These are phyloP conservation scores for Ophiostoma ips DNA, from an alignment of 2,329 filamentous ascomycete genomes.

Conservation along the genomic window DNA sequence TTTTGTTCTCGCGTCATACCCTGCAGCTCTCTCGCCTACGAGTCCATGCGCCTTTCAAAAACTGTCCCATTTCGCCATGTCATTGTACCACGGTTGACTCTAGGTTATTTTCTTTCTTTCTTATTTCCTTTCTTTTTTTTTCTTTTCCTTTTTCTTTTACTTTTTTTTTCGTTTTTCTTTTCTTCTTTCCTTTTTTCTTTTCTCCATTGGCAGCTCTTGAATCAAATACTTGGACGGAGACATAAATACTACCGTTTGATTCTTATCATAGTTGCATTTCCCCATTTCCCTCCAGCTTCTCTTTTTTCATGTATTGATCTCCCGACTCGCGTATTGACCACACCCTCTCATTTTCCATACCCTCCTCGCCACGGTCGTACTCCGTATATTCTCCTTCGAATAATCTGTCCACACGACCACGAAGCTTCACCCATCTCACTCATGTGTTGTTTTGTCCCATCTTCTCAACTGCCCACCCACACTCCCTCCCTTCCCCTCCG, in stretches of 20 bases:
- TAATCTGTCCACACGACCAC: too few species aligned
- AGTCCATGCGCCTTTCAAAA: not conserved
- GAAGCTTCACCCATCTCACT: too few species aligned
- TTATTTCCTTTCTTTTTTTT: not conserved
- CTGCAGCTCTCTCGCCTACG: slow-evolving; percentile 2
- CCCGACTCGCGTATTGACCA: too few species aligned
- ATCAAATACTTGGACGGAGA: too few species aligned
- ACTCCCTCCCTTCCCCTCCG: not conserved
- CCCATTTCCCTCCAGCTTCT: too few species aligned
- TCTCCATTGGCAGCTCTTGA: too few species aligned
- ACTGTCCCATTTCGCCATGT: not conserved
- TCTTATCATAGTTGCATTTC: too few species aligned
- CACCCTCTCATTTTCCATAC: not conserved
- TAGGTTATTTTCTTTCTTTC: not conserved
- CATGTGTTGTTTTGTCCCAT: not conserved
- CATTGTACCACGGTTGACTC: not conserved
- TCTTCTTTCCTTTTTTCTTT: not conserved
- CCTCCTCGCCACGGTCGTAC: not conserved
- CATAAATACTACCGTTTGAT: too few species aligned
- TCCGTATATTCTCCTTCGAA: too few species aligned
- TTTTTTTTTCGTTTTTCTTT: not conserved
- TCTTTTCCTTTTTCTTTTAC: not conserved
- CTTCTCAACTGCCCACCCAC: too few species aligned
- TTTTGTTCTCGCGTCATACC: not conserved
- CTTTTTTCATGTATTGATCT: not conserved